Evolutionary conservation across 768 basidiomycete species (phyloP).

Genomic region (Mrakia gelida): DNA sequence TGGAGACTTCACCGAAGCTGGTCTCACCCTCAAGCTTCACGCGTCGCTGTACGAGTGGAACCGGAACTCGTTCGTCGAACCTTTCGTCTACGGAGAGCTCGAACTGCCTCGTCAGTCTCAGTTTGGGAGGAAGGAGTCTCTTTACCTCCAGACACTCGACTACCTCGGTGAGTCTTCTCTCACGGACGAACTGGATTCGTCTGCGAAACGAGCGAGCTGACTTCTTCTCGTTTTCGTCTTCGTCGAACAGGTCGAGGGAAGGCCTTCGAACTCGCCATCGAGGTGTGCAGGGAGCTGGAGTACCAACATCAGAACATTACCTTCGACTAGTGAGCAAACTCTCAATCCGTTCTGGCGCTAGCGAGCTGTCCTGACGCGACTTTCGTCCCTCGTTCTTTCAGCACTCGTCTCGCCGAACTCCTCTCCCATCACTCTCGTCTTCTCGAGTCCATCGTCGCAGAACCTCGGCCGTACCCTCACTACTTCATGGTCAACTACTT

Average conservation of each 20-base stretch:
- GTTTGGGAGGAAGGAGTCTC: conserved; percentile 88
- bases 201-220: background rate
- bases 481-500: conserved; percentile 55
- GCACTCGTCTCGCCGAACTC: conserved; percentile 49
- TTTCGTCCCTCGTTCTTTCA: background rate
- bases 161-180: conserved; percentile 62
- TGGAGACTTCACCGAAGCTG: conserved; percentile 89
- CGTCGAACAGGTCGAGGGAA: conserved; percentile 73
- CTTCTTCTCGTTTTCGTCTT: conserved; percentile 21
- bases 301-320: conserved; percentile 83
- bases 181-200: conserved; percentile 2
- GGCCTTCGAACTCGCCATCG: conserved; percentile 93
- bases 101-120: conserved; percentile 86
- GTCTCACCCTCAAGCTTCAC: conserved; percentile 85
- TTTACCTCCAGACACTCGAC: conserved; percentile 87
- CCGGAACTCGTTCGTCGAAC: conserved; percentile 68
- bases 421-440: conserved; percentile 38
- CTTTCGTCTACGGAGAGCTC: conserved; percentile 52
- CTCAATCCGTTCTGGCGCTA: no score
- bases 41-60: conserved; percentile 92
- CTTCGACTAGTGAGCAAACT: conserved; percentile 71
- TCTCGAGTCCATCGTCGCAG: conserved; percentile 35
- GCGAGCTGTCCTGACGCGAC: background rate
- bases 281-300: conserved; percentile 86
- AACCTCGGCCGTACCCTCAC: conserved; percentile 34